Base-by-base conservation (phyloP, 345 rosid genomes). In the Raphanus raphanistrum region DNA sequence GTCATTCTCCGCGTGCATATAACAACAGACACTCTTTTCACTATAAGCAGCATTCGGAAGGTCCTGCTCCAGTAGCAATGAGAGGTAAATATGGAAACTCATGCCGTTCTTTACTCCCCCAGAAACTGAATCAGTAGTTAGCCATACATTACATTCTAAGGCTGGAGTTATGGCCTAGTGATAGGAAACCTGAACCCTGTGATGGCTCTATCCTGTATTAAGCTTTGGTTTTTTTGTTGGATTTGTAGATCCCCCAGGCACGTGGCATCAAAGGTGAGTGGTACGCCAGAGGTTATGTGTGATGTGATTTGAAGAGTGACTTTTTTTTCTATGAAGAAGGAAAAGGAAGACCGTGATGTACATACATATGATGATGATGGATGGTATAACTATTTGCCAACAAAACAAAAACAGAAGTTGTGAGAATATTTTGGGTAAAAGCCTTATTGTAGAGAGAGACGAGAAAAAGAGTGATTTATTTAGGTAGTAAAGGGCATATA, bases 21-120 rank as follows among this genome's bases (percentile, higher is more conserved):
- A 80, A 88, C 82, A 86, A 87, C 66, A 78, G 92, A 78, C 86
- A 84, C 74, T 84, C 86, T 31, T 84, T 87, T 77, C 90, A 92
- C 64, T 71, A 75, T 31, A 82, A 92, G 82, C 87, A 91, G 1
- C 88, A 87, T 72, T 76, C 88, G 50, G 96, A 89, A 78, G 89
- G 89, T 82, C 74, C 81, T 66, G 83, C 85, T 74, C 84, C 90
- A 16, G 84, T 85, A 29, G 83, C 89, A 73, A 75, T 82, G 78
- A 87, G 93, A 76, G 85, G 90, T 88, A 58, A 43, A 41, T 70
- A 70, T 31, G 45, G 70, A 35, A 28, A 52, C 6, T 52, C 58
- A 16, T 52, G 25, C 55, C 48, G 11, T 12, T 43, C 50, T 43
- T 43, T 43, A 4, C 54, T 50, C 55, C n/a, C 55, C 8, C 58